Percentiles rank a stretch among this genome's conserved stretches.
These are phyloP conservation scores for Colletotrichum karsti DNA, from an alignment of 2,329 filamentous ascomycete genomes.

Conservation along the genomic window DNA sequence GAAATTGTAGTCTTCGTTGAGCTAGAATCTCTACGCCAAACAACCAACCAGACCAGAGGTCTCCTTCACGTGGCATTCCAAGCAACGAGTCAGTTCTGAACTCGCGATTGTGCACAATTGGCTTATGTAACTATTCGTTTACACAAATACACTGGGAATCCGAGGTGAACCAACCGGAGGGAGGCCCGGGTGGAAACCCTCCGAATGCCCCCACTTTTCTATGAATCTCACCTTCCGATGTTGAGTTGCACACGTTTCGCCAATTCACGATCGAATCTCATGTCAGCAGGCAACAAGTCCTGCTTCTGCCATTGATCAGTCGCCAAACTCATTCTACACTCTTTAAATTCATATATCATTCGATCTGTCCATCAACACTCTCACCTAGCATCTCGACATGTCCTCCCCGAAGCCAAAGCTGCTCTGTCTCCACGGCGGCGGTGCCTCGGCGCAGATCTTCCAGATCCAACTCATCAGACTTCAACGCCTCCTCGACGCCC, in stretches of 20 bases:
- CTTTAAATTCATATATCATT: background rate
- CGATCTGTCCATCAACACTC: too few species aligned
- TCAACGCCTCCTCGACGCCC: constrained; percentile 1
- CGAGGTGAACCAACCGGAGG: too few species aligned
- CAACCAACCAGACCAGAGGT: too few species aligned
- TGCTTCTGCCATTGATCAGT: background rate
- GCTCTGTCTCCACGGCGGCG: constrained; percentile 26
- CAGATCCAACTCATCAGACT: constrained; percentile 22
- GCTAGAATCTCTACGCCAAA: too few species aligned
- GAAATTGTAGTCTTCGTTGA: too few species aligned
- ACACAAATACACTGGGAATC: too few species aligned
- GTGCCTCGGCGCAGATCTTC: constrained; percentile 15
- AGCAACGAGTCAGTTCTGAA: too few species aligned
- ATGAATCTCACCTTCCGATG: background rate
- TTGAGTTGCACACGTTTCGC: background rate
- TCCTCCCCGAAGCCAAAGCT: constrained; percentile 3
- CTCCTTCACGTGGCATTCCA: too few species aligned
- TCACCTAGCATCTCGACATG: background rate
- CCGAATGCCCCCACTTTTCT: background rate
- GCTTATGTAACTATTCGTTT: too few species aligned
- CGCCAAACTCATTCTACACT: background rate
- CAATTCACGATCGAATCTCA: background rate
- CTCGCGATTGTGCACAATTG: too few species aligned
- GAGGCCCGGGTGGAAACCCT: too few species aligned
- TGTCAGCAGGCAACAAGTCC: background rate